Conservation (phyloP, 148 eudicot genomes). For the Camellia japonica region DNA sequence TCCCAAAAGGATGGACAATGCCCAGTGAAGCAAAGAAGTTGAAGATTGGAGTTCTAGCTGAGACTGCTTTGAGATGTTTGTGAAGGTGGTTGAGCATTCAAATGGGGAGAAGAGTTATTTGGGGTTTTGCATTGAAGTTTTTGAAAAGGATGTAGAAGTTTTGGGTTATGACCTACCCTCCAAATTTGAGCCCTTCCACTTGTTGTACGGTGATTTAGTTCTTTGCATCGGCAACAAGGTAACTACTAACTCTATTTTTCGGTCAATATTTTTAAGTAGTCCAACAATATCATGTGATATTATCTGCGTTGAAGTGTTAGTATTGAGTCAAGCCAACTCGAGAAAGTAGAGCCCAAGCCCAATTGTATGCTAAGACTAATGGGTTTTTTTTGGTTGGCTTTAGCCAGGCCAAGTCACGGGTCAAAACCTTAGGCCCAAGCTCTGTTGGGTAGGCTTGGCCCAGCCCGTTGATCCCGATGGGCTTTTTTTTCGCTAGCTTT, state of each 20-base stretch:
- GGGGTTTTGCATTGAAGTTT: constrained; percentile 23
- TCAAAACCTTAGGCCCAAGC: too few relatives aligned
- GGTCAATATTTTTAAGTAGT: too few relatives aligned
- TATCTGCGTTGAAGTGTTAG: too few relatives aligned
- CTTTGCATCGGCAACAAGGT: constrained; percentile 15
- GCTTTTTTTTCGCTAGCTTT: too few relatives aligned
- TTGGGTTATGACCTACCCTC: constrained; percentile 6
- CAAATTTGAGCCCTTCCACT: background rate
- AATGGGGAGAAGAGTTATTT: background rate
- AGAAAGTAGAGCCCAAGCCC: too few relatives aligned
- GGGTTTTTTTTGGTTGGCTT: too few relatives aligned
- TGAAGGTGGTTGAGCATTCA: constrained; percentile 25
- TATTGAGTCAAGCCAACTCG: too few relatives aligned
- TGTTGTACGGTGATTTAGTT: constrained; percentile 15
- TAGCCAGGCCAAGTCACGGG: too few relatives aligned
- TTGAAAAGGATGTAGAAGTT: background rate
- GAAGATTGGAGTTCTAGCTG: constrained; percentile 45
- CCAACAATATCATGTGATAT: too few relatives aligned
- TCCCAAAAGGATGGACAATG: constrained; percentile 56
- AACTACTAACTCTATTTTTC: background rate
- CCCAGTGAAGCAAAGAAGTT: constrained; percentile 29
- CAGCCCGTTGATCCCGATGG: too few relatives aligned
- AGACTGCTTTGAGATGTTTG: constrained; percentile 39
- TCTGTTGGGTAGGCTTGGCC: too few relatives aligned
- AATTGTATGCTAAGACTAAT: too few relatives aligned